These are phyloP conservation scores for Alloteropsis semialata DNA, from an alignment of 176 grass and related monocot genomes.

Conservation along the genomic window DNA sequence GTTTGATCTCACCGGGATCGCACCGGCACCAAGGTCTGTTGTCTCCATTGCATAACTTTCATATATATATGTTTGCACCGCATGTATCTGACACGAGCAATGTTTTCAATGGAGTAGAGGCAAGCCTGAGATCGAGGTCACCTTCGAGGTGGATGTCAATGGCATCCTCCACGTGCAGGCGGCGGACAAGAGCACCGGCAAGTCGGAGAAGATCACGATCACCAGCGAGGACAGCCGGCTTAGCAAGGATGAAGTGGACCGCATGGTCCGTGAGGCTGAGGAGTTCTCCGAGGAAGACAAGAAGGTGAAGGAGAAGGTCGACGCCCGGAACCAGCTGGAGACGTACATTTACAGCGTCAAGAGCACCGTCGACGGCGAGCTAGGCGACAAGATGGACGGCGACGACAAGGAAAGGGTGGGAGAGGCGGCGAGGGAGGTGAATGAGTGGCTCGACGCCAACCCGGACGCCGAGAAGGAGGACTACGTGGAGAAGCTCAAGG, in stretches of 20 bases:
- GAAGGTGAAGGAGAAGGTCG: constrained; percentile 60
- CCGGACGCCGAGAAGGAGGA: constrained; percentile 56
- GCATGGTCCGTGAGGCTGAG: constrained; percentile 59
- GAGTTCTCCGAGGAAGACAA: constrained; percentile 63
- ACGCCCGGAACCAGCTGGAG: constrained; percentile 60
- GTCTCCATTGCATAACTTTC: too few species aligned
- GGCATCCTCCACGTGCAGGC: constrained; percentile 66
- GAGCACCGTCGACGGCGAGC: constrained; percentile 50
- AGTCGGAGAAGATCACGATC: constrained; percentile 70
- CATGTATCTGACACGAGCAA: too few species aligned
- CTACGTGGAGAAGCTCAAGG: constrained; percentile 69
- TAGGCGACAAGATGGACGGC: constrained; percentile 55
- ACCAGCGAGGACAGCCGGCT: constrained; percentile 58
- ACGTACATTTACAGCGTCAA: constrained; percentile 69
- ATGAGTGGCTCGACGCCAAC: constrained; percentile 64
- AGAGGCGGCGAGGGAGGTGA: constrained; percentile 49
- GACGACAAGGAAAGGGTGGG: constrained; percentile 71
- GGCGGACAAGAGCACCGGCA: constrained; percentile 51
- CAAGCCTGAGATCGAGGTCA: constrained; percentile 53
- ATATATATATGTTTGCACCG: too few species aligned
- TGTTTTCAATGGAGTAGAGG: constrained; percentile 41
- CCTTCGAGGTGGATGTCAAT: constrained; percentile 62
- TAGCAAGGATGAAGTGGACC: constrained; percentile 65
- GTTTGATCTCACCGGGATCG: constrained; percentile 65
- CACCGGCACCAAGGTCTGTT: constrained; percentile 41